Evolutionary conservation across 148 eudicot species (phyloP).

Genomic region (Amaranthus cruentus): DNA sequence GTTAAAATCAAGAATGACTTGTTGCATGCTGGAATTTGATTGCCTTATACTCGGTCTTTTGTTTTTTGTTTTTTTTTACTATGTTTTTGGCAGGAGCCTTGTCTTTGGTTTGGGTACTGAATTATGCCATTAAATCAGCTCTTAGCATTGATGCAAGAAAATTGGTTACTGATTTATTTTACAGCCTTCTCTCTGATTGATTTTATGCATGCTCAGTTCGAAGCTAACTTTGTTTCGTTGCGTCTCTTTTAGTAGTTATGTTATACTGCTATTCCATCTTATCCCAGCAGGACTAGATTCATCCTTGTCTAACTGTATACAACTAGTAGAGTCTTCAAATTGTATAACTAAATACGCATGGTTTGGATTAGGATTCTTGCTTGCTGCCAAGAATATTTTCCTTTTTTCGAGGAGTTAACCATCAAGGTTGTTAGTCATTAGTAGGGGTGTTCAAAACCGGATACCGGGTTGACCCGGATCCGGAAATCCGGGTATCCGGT

Average conservation of each 20-base stretch:
- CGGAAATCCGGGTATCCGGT: too few species aligned
- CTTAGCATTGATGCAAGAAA: neutral
- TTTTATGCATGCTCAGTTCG: neutral
- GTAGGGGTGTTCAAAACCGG: too few species aligned
- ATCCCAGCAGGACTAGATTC: neutral
- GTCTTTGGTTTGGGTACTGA: neutral
- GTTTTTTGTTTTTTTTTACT: too few species aligned
- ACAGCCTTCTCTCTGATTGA: neutral
- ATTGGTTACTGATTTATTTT: neutral
- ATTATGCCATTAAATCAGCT: neutral
- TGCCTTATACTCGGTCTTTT: neutral
- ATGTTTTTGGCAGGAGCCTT: too few species aligned
- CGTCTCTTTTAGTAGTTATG: neutral
- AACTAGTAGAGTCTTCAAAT: too few species aligned
- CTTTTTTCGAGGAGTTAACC: too few species aligned
- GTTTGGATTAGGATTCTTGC: conserved; percentile 3
- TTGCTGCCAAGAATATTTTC: neutral
- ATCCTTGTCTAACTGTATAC: neutral
- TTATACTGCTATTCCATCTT: neutral
- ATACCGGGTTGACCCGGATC: too few species aligned
- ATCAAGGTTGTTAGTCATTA: neutral
- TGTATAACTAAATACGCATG: neutral
- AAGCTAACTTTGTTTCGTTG: neutral
- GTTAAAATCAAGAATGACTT: neutral
- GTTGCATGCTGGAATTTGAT: neutral